Percentiles rank a stretch among this genome's conserved stretches.
These are phyloP conservation scores for Delitschia confertaspora DNA, from an alignment of 495 filamentous ascomycete genomes.

Conservation along the genomic window DNA sequence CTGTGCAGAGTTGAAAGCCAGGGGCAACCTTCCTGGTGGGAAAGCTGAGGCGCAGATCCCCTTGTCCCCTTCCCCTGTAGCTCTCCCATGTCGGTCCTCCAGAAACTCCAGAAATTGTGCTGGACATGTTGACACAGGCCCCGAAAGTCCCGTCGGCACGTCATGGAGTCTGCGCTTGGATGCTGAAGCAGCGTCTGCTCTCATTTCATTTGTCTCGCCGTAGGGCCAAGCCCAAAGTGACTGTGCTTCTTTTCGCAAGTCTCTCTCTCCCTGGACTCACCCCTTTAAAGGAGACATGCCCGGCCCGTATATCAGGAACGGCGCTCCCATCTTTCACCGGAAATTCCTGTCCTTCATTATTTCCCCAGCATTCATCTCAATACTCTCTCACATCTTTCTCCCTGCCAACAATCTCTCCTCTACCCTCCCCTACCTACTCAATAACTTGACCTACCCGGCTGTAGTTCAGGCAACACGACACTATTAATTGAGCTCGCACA, in stretches of 20 bases:
- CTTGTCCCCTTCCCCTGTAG: conserved; percentile 1
- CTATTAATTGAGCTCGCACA: conserved; percentile 16
- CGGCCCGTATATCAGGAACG: conserved; percentile 12
- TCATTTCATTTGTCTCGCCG: conserved; percentile 23
- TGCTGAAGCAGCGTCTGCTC: conserved; percentile 10
- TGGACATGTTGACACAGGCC: conserved; percentile 22
- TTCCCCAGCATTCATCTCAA: neutral
- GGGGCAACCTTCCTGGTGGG: neutral
- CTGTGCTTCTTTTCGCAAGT: conserved; percentile 1
- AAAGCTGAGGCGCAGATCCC: neutral
- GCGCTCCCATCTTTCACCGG: neutral
- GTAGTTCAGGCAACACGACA: conserved; percentile 13
- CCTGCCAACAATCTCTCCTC: neutral
- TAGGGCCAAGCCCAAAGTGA: conserved; percentile 9
- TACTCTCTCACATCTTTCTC: conserved; percentile 4
- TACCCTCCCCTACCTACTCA: neutral
- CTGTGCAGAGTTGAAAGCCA: neutral
- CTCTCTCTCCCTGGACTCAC: neutral
- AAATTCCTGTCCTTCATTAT: neutral
- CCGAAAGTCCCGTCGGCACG: conserved; percentile 23
- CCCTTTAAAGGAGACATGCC: conserved; percentile 3
- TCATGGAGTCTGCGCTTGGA: conserved; percentile 18
- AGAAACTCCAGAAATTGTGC: neutral
- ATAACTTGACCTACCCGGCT: conserved; percentile 13
- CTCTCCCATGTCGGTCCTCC: neutral